Evolutionary conservation across 1,139 yeast species (phyloP).

Genomic region (Sugiyamaella grinbergsii): DNA sequence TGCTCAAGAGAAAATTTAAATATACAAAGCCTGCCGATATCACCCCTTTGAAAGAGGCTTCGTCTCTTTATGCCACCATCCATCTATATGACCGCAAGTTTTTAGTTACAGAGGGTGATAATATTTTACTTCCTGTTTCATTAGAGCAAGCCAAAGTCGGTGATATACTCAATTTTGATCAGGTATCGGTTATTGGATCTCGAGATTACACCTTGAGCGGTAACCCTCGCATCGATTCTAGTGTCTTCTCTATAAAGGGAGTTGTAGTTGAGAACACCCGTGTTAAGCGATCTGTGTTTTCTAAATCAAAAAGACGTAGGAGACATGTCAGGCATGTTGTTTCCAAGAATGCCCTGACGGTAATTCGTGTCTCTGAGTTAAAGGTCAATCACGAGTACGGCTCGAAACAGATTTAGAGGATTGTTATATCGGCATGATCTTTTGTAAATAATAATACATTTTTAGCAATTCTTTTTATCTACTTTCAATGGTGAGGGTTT

Average conservation of each 20-base stretch:
- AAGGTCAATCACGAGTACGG: conserved; percentile 30
- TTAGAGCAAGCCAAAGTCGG: conserved; percentile 79
- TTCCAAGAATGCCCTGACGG: conserved; percentile 79
- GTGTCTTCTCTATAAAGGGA: conserved; percentile 66
- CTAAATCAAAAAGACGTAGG: conserved; percentile 72
- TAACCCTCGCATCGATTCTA: conserved; percentile 53
- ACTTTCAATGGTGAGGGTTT: too few species aligned
- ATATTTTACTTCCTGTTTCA: conserved; percentile 72
- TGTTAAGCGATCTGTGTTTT: conserved; percentile 72
- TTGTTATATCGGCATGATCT: neutral
- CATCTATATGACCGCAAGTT: conserved; percentile 83
- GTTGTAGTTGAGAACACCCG: conserved; percentile 83
- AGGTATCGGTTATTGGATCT: conserved; percentile 82
- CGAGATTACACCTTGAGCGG: conserved; percentile 73
- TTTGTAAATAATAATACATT: conserved; percentile 10
- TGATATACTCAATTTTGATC: conserved; percentile 67
- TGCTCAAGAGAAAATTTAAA: conserved; percentile 27
- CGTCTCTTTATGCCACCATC: conserved; percentile 71
- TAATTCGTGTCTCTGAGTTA: conserved; percentile 71
- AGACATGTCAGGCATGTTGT: conserved; percentile 79
- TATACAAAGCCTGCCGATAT: conserved; percentile 43
- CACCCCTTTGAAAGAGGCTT: conserved; percentile 65
- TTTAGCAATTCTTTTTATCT: too few species aligned
- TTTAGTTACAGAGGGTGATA: conserved; percentile 89
- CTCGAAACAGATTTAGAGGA: neutral